Conservation (phyloP, 1,284 basidiomycete species). For the Tilletia indica region DNA sequence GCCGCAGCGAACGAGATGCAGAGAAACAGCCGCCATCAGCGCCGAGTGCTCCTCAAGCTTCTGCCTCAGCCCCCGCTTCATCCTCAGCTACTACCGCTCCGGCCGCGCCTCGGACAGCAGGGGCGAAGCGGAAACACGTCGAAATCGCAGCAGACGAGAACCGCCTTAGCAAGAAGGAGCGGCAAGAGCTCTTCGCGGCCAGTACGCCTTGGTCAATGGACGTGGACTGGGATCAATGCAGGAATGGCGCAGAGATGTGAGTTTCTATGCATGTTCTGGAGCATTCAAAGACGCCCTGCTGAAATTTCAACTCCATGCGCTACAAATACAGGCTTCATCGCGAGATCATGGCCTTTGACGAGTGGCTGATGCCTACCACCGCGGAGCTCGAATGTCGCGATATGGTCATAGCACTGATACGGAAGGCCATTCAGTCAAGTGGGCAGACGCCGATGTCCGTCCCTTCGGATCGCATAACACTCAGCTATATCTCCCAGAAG, state of each 20-base stretch:
- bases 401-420: conserved; percentile 73
- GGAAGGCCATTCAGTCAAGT: conserved; percentile 67
- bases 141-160: conserved; percentile 37
- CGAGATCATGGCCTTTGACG: conserved; percentile 67
- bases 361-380: conserved; percentile 81
- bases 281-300: not conserved
- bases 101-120: not conserved
- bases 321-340: conserved; percentile 34
- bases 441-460: conserved; percentile 76
- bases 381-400: conserved; percentile 80
- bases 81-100: not conserved
- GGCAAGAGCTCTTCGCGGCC: conserved; percentile 64
- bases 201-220: conserved; percentile 75
- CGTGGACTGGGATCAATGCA: conserved; percentile 75
- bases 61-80: not conserved
- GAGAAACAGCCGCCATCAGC: not conserved
- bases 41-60: not conserved
- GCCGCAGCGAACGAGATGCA: not conserved
- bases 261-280: conserved; percentile 9
- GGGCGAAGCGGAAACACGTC: conserved; percentile 42
- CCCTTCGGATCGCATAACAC: conserved; percentile 94
- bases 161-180: conserved; percentile 64
- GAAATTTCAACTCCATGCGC: not conserved
- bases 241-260: conserved; percentile 65
- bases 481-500: conserved; percentile 86